These are phyloP conservation scores for Lentinula sp. DNA, from an alignment of 768 basidiomycete genomes.

Conservation along the genomic window DNA sequence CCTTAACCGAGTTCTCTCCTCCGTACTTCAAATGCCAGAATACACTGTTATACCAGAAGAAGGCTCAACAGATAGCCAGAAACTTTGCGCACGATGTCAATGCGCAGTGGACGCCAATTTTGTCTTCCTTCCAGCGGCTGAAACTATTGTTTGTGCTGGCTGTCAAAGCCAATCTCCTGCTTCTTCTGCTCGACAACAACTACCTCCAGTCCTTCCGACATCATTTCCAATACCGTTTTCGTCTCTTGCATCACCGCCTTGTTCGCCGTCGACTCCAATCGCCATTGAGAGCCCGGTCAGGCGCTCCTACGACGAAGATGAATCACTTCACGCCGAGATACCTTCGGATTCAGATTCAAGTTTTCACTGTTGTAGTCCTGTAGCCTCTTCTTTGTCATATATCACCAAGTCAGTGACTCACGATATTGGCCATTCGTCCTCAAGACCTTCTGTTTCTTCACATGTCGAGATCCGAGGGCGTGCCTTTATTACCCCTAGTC, in stretches of 20 bases:
- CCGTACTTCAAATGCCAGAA: constrained; percentile 41
- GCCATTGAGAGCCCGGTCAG: constrained; percentile 14
- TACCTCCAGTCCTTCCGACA: constrained; percentile 11
- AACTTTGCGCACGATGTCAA: constrained; percentile 41
- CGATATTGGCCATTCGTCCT: not conserved
- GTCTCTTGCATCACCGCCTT: constrained; percentile 13
- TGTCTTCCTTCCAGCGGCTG: constrained; percentile 19
- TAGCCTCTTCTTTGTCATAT: constrained; percentile 3
- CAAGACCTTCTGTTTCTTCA: constrained; percentile 6
- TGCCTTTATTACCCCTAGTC: constrained; percentile 30
- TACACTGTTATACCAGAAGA: constrained; percentile 20
- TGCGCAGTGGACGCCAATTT: constrained; percentile 29
- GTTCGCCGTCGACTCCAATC: constrained; percentile 14
- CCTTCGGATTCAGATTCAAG: not conserved
- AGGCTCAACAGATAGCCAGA: constrained; percentile 15
- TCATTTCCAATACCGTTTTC: constrained; percentile 18
- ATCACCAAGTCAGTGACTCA: not conserved
- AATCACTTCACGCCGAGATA: constrained; percentile 18
- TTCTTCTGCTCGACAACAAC: constrained; percentile 16
- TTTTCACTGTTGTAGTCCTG: constrained; percentile 11
- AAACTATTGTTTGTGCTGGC: constrained; percentile 37
- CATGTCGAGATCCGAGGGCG: constrained; percentile 14
- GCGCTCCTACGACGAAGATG: constrained; percentile 17
- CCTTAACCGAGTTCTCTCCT: constrained; percentile 13
- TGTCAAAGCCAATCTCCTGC: constrained; percentile 34